Evolutionary conservation across 176 grass and related monocot genomes (phyloP).

Genomic region (Oryza coarctata): DNA sequence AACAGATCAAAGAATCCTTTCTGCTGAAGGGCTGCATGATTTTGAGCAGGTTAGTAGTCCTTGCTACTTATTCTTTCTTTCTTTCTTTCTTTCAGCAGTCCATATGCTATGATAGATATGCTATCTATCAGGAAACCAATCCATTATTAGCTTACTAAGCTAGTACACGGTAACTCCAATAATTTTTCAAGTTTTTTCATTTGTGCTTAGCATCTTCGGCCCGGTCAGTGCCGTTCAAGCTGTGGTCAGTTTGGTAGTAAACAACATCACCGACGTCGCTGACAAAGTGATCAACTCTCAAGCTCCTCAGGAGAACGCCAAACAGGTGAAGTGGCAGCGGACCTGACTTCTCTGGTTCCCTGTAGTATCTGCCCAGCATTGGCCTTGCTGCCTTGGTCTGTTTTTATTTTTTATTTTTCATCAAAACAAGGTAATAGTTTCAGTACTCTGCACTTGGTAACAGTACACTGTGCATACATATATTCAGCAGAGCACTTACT

Average conservation of each 20-base stretch:
- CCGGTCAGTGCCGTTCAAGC: neutral
- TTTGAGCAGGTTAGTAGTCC: neutral
- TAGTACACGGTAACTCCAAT: neutral
- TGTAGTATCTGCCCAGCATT: constrained; percentile 75
- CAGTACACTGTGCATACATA: neutral
- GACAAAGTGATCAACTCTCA: constrained; percentile 83
- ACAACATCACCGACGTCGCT: constrained; percentile 79
- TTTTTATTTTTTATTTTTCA: neutral
- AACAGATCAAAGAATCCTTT: constrained; percentile 3
- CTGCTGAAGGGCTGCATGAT: neutral
- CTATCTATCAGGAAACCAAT: neutral
- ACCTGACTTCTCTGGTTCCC: constrained; percentile 68
- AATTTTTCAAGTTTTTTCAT: neutral
- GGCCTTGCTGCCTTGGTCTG: constrained; percentile 76
- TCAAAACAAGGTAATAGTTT: neutral
- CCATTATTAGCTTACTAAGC: neutral
- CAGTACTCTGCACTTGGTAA: neutral
- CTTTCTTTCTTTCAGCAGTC: neutral
- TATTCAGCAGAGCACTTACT: constrained; percentile 43
- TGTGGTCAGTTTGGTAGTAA: constrained; percentile 77
- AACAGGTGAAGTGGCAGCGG: constrained; percentile 69
- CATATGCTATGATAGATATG: neutral
- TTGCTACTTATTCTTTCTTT: neutral
- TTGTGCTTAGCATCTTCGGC: constrained; percentile 3
- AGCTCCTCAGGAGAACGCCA: constrained; percentile 59